Evolutionary conservation across 2,329 filamentous ascomycete species (phyloP), one percentile per base, ranked within the genome.

Genomic region (Trichophyton rubrum): DNA sequence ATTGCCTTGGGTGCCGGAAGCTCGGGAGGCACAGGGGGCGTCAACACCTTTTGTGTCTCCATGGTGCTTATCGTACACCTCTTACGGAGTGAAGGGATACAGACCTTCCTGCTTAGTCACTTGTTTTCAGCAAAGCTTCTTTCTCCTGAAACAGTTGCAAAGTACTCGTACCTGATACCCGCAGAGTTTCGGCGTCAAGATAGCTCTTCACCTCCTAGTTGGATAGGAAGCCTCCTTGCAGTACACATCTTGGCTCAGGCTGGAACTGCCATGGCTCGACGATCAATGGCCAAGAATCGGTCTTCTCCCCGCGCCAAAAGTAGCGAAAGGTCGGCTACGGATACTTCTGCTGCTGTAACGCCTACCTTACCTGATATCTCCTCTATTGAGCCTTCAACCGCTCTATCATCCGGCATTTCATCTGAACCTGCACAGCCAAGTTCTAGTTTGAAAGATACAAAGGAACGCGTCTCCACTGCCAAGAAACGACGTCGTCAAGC

Each of bases 401-500:
- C 73, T 62, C 71, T 73, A 56, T 72, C 75, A 9, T 75, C 75
- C 49, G 71, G 70, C 60, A 64, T 72, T 13, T 72, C 71, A 15
- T 67, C 71, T 11, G 76, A 78, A 64, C 76, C 58, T 5, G 30
- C 75, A 69, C 73, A 82, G 70, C 22, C 57, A 24, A 45, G 60
- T 41, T 77, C 80, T 27, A 75, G 77, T 59, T 66, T 75, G 60
- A 79, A 79, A 67, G 78, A 82, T 59, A 35, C 49, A 11, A 84
- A 77, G 73, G 80, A 81, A 72, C 84, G 76, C 74, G 70, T 82
- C 76, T 77, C 84, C 70, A 77, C 74, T 65, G 83, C 81, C 64
- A 95, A 93, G 75, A 93, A 90, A 77, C 87, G 89, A 76, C 85
- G 88, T 75, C 92, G 93, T 76, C 90, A 95, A 75, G 92, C 89